Percentiles rank a stretch among this genome's conserved stretches.
Evolutionary conservation across 805 yeast species (phyloP).

Genomic region (Lipomyces oligophaga): DNA sequence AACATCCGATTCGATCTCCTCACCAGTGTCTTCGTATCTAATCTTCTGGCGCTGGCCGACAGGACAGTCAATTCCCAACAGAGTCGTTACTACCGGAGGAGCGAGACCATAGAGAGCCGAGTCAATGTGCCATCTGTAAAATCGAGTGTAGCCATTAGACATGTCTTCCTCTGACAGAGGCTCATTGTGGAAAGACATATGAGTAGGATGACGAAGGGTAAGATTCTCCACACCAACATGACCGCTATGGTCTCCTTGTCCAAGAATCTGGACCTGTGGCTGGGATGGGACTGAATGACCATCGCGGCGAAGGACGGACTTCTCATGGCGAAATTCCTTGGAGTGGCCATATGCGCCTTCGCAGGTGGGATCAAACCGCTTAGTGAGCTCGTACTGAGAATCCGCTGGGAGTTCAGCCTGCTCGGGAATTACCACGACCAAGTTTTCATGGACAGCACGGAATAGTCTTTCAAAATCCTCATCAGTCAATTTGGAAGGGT

Average conservation of each 20-base stretch:
- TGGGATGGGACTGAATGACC: conserved; percentile 74
- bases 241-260: conserved; percentile 62
- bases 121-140: conserved; percentile 92
- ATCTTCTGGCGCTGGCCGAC: conserved; percentile 50
- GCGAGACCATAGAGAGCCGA: conserved; percentile 81
- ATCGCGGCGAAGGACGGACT: conserved; percentile 72
- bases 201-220: conserved; percentile 76
- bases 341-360: conserved; percentile 80
- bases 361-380: conserved; percentile 72
- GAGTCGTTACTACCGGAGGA: conserved; percentile 82
- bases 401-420: conserved; percentile 66
- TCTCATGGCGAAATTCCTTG: conserved; percentile 62
- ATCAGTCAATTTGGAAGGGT: conserved; percentile 65
- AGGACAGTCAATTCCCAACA: conserved; percentile 79
- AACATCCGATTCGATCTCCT: conserved; percentile 61
- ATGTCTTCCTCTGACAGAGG: conserved; percentile 63
- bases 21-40: conserved; percentile 63
- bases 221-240: conserved; percentile 58
- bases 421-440: conserved; percentile 70
- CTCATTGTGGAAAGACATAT: conserved; percentile 70
- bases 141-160: conserved; percentile 62
- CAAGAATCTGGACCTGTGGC: conserved; percentile 88
- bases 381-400: conserved; percentile 72
- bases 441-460: conserved; percentile 61
- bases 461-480: conserved; percentile 60